These are phyloP conservation scores for Saccharomyces hybrid DNA, from an alignment of 1,139 yeast species.

Conservation along the genomic window DNA sequence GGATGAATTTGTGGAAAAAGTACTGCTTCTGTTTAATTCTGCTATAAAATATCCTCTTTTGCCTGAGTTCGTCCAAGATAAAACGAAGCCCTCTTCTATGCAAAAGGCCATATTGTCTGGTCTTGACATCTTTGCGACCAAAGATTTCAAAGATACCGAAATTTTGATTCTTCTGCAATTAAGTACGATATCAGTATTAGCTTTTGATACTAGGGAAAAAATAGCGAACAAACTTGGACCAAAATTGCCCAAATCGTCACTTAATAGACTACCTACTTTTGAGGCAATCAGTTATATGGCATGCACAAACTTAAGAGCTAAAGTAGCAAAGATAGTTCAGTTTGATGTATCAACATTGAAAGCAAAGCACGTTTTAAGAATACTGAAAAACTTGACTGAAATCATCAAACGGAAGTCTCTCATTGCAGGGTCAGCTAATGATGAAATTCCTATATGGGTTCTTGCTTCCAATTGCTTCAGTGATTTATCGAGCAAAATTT, in stretches of 20 bases:
- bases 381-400: conserved; percentile 37
- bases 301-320: conserved; percentile 37
- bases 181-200: conserved; percentile 45
- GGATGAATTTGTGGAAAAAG: conserved; percentile 36
- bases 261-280: conserved; percentile 55
- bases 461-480: conserved; percentile 35
- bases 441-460: conserved; percentile 29
- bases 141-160: conserved; percentile 34
- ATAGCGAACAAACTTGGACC: conserved; percentile 37
- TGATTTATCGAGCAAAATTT: conserved; percentile 38
- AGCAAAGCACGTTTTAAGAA: conserved; percentile 41
- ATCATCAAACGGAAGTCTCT: conserved; percentile 35
- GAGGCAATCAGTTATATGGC: conserved; percentile 53
- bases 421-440: conserved; percentile 32
- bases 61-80: conserved; percentile 43
- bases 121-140: conserved; percentile 34
- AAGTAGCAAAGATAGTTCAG: conserved; percentile 33
- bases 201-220: conserved; percentile 51
- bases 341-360: conserved; percentile 34
- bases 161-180: conserved; percentile 47
- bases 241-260: conserved; percentile 22
- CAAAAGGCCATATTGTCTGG: conserved; percentile 47
- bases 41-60: conserved; percentile 63
- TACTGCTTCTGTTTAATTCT: conserved; percentile 45
- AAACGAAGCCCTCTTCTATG: conserved; percentile 43